These are phyloP conservation scores for Salix dunnii DNA, from an alignment of 345 rosid species.

Conservation along the genomic window DNA sequence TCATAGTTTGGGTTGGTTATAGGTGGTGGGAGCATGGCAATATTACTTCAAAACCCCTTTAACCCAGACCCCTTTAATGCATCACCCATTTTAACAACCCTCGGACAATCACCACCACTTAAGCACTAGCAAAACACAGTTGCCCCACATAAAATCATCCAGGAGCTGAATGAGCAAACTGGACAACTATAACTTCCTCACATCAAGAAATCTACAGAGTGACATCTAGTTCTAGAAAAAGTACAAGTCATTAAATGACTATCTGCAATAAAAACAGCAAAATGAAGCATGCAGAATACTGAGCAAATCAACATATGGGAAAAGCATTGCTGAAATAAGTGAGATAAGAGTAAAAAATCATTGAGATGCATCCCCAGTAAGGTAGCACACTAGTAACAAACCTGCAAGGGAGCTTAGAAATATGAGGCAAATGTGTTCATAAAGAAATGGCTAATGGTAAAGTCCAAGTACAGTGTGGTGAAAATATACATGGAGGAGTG, in stretches of 20 bases:
- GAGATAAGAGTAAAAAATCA: background rate
- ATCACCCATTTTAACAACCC: background rate
- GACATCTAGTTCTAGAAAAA: background rate
- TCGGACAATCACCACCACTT: background rate
- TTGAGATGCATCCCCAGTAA: background rate
- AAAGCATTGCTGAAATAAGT: background rate
- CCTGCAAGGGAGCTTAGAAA: background rate
- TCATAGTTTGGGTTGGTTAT: background rate
- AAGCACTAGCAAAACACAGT: background rate
- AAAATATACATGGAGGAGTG: background rate
- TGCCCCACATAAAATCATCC: background rate
- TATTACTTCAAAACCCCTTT: background rate
- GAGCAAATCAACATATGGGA: background rate
- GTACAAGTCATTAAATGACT: background rate
- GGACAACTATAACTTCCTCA: background rate
- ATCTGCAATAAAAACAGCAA: background rate
- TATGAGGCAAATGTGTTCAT: background rate
- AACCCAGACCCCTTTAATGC: background rate
- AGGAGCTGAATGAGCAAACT: background rate
- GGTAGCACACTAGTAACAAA: background rate
- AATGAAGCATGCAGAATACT: background rate
- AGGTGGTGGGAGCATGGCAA: background rate
- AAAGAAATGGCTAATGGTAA: background rate
- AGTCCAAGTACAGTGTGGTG: too few relatives aligned
- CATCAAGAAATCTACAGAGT: background rate